Evolutionary conservation across 306 rosid species (phyloP), one percentile per base, ranked within the genome.

Genomic region (Prunus kanzakura): DNA sequence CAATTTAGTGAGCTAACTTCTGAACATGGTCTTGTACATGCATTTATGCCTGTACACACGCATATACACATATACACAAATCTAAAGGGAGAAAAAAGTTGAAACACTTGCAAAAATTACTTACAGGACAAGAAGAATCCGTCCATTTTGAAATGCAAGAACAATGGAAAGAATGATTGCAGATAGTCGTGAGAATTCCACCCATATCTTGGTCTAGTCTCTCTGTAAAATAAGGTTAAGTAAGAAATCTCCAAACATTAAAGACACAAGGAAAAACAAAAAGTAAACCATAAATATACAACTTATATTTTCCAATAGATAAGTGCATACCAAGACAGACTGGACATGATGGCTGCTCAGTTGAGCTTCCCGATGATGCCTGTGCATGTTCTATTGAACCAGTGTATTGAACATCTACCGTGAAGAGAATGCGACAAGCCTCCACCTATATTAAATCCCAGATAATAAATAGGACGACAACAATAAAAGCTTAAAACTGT

Each of bases 141-240:
- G 93, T 88, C 96, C 96, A 92, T 82, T 90, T 95, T 67, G 98
- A 95, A 81, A 95, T 95, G 70, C 98, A 92, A 2, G 98, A 95
- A 76, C 93, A 87, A 64, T 95, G 98, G 78, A 95, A 95, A 79
- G 98, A 95, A 84, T 95, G 98, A 75, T 95, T 95, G 89, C 98
- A 95, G 65, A 95, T 95, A 52, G 97, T 95, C 11, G 97, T 95
- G 62, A 95, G 98, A 71, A 92, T 95, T 82, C 98, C 97, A 80
- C 91, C 29, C 3, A 82, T 79, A 64, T 90, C 98, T 86, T 90
- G 97, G 86, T 95, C 98, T 75, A 95, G 78, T 63, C 93, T 88
- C 84, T 95, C 98, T 95, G 90, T 80, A 82, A 29, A 10, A 79
- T 62, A 66, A 74, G 58, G 45, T 68, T 27, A 60, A 5, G 67